Evolutionary conservation across 2,329 filamentous ascomycete species (phyloP).

Genomic region (Microcyclospora tardicrescens): DNA sequence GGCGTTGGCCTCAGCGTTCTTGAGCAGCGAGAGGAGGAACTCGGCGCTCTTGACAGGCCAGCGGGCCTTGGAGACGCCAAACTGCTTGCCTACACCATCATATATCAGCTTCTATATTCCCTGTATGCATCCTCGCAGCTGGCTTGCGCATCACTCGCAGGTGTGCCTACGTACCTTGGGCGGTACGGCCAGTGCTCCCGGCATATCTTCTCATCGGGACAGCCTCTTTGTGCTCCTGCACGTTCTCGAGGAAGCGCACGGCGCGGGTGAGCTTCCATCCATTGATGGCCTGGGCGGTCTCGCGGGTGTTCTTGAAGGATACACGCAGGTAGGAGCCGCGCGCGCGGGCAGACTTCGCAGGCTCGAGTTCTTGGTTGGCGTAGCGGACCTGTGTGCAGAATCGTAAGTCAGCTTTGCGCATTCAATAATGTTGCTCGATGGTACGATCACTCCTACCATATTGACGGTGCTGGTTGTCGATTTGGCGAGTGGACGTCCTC

Average conservation of each 20-base stretch:
- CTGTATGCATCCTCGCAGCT: slow-evolving; percentile 26
- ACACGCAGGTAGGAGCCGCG: slow-evolving; percentile 98
- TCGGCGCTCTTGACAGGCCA: slow-evolving; percentile 99
- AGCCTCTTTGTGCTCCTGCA: slow-evolving; percentile 91
- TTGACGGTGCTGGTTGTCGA: slow-evolving; percentile 20
- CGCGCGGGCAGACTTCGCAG: slow-evolving; percentile 89
- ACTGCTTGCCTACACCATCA: slow-evolving; percentile 71
- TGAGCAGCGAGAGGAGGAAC: slow-evolving; percentile 92
- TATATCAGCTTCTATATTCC: slow-evolving; percentile 16
- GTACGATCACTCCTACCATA: slow-evolving; percentile 24
- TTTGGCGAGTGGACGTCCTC: too few species aligned
- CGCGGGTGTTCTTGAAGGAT: slow-evolving; percentile 99
- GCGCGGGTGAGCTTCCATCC: slow-evolving; percentile 96
- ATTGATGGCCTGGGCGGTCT: slow-evolving; percentile 98
- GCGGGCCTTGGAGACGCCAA: slow-evolving; percentile 93
- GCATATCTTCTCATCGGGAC: slow-evolving; percentile 97
- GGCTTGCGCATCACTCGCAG: slow-evolving; percentile 10
- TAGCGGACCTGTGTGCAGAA: slow-evolving; percentile 63
- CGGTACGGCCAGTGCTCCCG: slow-evolving; percentile 85
- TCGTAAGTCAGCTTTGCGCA: background rate
- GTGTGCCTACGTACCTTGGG: slow-evolving; percentile 69
- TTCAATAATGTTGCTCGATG: background rate
- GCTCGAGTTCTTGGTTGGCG: slow-evolving; percentile 77
- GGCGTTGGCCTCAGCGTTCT: slow-evolving; percentile 94
- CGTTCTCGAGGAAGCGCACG: slow-evolving; percentile 94